Base-by-base conservation (phyloP, 2,329 filamentous ascomycete genomes). In the Aspergillus persii region DNA sequence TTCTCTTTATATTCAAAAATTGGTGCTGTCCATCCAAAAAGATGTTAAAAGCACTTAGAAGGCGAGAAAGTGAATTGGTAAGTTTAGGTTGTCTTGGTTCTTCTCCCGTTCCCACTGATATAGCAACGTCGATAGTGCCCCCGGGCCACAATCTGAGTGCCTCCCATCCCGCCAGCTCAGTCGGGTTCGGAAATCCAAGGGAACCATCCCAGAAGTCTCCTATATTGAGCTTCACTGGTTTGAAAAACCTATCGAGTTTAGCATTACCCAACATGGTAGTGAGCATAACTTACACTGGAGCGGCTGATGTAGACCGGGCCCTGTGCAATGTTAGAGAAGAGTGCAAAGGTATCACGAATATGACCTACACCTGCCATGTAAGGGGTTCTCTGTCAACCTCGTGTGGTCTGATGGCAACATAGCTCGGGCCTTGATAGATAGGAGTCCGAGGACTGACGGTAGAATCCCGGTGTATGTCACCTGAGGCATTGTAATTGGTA, bases 401-500 rank as follows among this genome's bases (percentile, higher is more conserved):
- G 39, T 58, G 30, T 36, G 56, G 47, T 54, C 52, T 29, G 41
- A 58, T 41, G 3, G 49, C 46, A 48, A 46, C 54, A 54, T 54
- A 58, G 31, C 52, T 51, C 41, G 33, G 7, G 23, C 41, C 39
- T 58, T 50, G 9, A 18, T 15, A 44, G 5, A 44, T 30, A 54
- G 41, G 41, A 51, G 47, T 48, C 11, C 4, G 2, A 41, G 36
- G 46, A 6, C 48, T 58, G 9, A n/a, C 8, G 15, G 23, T 23
- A 50, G 33, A 41, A 23, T 27, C 53, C 36, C 26, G 39, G 39
- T 44, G 49, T 54, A 58, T 36, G 33, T 54, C 26, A n/a, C 23
- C 46, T 50, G 33, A 50, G 26, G 50, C 51, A 48, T 58, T 58
- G 51, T 58, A 58, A 44, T 58, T 58, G n/a, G 47, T 50, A 31